These are phyloP conservation scores for Tephrocybe sp. DNA, from an alignment of 768 basidiomycete species.

Conservation along the genomic window DNA sequence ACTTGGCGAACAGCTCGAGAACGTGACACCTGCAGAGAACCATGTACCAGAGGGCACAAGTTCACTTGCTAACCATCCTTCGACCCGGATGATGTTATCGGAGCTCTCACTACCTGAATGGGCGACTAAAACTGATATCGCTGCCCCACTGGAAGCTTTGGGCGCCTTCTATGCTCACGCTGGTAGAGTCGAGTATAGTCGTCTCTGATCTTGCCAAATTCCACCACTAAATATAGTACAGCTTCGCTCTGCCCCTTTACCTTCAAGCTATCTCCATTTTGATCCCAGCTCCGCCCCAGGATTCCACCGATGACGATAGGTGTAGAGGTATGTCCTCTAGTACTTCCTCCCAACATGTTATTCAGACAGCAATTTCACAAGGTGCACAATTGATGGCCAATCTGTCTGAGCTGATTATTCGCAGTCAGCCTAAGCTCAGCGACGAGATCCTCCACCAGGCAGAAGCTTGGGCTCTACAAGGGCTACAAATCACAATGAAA, in stretches of 20 bases:
- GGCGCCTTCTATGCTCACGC: slow-evolving; percentile 58
- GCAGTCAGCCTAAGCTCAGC: slow-evolving; percentile 23
- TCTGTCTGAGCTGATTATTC: slow-evolving; percentile 43
- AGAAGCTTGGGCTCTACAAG: slow-evolving; percentile 63
- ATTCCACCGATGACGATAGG: slow-evolving; percentile 43
- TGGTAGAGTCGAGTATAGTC: slow-evolving; percentile 56
- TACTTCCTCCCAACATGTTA: too few species aligned
- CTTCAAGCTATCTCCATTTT: slow-evolving; percentile 64
- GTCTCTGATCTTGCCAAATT: background rate
- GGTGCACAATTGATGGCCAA: slow-evolving; percentile 49
- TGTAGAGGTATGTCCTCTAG: slow-evolving; percentile 51
- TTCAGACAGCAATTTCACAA: slow-evolving; percentile 20
- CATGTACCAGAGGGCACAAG: background rate
- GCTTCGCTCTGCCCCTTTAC: slow-evolving; percentile 66
- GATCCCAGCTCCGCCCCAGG: slow-evolving; percentile 44
- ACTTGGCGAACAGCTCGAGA: slow-evolving; percentile 11
- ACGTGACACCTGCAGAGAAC: background rate
- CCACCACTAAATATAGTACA: slow-evolving; percentile 23
- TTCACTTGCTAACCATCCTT: slow-evolving; percentile 12
- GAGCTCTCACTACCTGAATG: slow-evolving; percentile 61
- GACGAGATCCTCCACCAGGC: slow-evolving; percentile 43
- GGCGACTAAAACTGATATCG: slow-evolving; percentile 60
- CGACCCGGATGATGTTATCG: slow-evolving; percentile 36
- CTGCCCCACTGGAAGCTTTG: slow-evolving; percentile 67
- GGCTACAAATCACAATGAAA: slow-evolving; percentile 32